Base-by-base conservation (phyloP, 306 rosid genomes). In the Cucurbita pepo region DNA sequence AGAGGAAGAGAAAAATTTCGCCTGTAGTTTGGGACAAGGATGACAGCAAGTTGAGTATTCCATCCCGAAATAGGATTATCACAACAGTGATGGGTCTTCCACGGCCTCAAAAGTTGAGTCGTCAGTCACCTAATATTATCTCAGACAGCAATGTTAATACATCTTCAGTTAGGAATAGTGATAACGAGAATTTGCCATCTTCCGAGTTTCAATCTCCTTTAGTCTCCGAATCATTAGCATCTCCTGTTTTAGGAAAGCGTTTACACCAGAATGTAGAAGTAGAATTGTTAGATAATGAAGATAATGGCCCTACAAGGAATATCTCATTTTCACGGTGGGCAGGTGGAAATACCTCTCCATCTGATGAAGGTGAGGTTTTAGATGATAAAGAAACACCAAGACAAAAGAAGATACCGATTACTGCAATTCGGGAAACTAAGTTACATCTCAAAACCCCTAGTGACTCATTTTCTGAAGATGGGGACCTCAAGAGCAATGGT, bases 251-350 rank as follows among this genome's bases (percentile, higher is more conserved):
- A n/a, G 34, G 7, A 3, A 76, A 75, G 5, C 40, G 43, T 10
- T 13, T 37, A 0, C 37, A 44, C 57, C 63, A 67, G 19, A 25
- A 30, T 6, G 54, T 37, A 12, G 79, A 54, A n/a, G 70, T 59
- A 55, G 81, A 52, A 14, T 47, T 21, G 8, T 12, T 69, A 73
- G 89, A 70, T 58, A 84, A 73, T 1, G 74, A 59, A 9, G 85
- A 66, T 43, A 60, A 53, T 14, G 72, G 40, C 64, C 74, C 62
- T 34, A 71, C 75, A 5, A 78, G 86, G 74, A 79, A 83, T 57
- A 86, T 95, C 75, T 71, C 76, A 0, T 76, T 77, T 85, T 95
- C 97, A 40, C 88, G 92, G 73, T 95, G 99, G 99, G 89, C 89
- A 30, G 76, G 62, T 22, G 59, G 55, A 45, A 75, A 47, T 65